Evolutionary conservation across 2,329 filamentous ascomycete species (phyloP).

Genomic region (Gaeumannomyces sp.): DNA sequence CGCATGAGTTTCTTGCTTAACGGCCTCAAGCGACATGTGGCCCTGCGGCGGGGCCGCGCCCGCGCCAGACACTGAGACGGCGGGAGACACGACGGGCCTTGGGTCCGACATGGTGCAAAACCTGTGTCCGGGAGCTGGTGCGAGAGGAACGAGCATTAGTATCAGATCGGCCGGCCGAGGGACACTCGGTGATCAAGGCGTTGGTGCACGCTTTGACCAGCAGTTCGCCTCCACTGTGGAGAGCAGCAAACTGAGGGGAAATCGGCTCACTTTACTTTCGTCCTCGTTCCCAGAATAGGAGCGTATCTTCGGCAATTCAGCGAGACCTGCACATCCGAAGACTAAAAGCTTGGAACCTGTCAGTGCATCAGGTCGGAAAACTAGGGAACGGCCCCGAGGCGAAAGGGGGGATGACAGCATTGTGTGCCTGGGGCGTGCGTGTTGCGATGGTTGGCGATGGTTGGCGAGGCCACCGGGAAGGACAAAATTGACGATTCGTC

Average conservation of each 20-base stretch:
- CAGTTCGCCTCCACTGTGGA: background rate
- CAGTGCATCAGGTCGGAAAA: background rate
- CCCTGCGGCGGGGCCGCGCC: background rate
- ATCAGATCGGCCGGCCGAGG: background rate
- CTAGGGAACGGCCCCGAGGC: background rate
- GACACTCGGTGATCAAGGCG: background rate
- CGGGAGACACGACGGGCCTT: background rate
- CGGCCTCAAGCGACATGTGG: background rate
- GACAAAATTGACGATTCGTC: background rate
- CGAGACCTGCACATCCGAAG: background rate
- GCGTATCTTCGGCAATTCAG: background rate
- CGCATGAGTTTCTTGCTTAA: constrained; percentile 3
- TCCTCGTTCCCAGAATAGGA: background rate
- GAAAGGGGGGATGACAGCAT: background rate
- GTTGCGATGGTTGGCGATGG: background rate
- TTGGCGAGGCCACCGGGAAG: background rate
- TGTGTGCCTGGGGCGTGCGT: background rate
- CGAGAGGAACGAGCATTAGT: background rate
- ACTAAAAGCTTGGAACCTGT: background rate
- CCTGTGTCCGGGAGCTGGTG: background rate
- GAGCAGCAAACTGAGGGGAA: background rate
- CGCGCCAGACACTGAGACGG: background rate
- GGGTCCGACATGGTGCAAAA: background rate
- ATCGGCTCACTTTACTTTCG: background rate
- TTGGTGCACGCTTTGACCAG: background rate